Percentiles rank a stretch among this genome's conserved stretches.
Conservation (phyloP, 1,139 yeast genomes). For the Blastobotrys persicus region DNA sequence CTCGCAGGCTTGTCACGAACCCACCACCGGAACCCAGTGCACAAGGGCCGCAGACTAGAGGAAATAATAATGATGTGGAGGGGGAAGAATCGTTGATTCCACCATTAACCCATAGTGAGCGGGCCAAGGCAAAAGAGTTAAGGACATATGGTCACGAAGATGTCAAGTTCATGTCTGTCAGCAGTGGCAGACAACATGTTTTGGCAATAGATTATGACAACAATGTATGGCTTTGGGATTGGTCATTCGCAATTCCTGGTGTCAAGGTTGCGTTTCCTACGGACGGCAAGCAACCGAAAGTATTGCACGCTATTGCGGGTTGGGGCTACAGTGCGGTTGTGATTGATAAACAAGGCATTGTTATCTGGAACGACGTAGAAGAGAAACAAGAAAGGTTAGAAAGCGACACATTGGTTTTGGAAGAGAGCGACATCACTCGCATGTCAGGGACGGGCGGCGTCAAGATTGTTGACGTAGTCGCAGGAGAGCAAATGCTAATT, state of each 20-base stretch:
- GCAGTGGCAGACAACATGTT: conserved; percentile 67
- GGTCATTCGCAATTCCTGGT: conserved; percentile 40
- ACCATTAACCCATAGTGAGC: conserved; percentile 14
- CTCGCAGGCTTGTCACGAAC: not conserved
- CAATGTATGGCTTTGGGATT: conserved; percentile 63
- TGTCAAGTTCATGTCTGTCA: conserved; percentile 47
- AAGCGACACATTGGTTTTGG: conserved; percentile 1
- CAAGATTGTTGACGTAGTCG: conserved; percentile 52
- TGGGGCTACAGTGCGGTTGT: conserved; percentile 63
- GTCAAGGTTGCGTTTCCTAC: conserved; percentile 45
- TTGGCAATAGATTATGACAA: conserved; percentile 57
- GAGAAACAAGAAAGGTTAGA: conserved; percentile 20
- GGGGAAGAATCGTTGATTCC: conserved; percentile 8
- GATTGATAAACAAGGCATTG: conserved; percentile 52
- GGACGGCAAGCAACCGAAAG: conserved; percentile 14
- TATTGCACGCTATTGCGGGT: conserved; percentile 57
- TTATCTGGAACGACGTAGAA: conserved; percentile 55
- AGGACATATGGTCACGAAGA: conserved; percentile 13
- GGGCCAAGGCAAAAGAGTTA: conserved; percentile 16
- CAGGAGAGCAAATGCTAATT: conserved; percentile 52
- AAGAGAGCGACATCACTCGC: not conserved
- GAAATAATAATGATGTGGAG: not conserved
- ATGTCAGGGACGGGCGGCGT: conserved; percentile 35
- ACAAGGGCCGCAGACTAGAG: not conserved
- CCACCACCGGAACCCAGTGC: not conserved